phyloP scores from a whole-genome alignment of 2,329 filamentous ascomycete genomes.

The Epicoccum sorghinum region DNA sequence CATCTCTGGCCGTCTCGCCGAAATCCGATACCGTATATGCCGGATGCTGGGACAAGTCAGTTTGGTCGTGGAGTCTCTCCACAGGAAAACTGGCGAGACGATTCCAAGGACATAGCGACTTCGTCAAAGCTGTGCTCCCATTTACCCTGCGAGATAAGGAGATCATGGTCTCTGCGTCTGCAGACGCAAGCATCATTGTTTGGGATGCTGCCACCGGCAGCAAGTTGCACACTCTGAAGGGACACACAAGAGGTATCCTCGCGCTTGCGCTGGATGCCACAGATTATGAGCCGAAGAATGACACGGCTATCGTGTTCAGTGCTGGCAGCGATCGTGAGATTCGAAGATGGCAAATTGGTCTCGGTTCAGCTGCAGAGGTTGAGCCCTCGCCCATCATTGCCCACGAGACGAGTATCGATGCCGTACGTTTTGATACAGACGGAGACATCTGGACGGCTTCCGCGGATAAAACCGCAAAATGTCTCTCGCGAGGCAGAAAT shows the following conservation, averaged over 20 bases:
- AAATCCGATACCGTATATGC: slow-evolving; percentile 69
- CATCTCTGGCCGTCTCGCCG: slow-evolving; percentile 41
- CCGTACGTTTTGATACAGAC: slow-evolving; percentile 72
- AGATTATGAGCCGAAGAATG: slow-evolving; percentile 30
- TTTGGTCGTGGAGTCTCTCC: slow-evolving; percentile 79
- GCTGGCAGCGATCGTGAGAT: slow-evolving; percentile 71
- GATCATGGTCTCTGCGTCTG: slow-evolving; percentile 54
- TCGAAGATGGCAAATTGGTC: slow-evolving; percentile 71
- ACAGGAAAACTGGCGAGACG: slow-evolving; percentile 54
- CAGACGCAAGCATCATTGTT: slow-evolving; percentile 64
- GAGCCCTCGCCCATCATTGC: slow-evolving; percentile 66
- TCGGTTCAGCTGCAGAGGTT: slow-evolving; percentile 29
- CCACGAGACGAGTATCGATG: slow-evolving; percentile 92
- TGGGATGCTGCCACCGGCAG: slow-evolving; percentile 76
- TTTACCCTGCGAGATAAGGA: slow-evolving; percentile 66
- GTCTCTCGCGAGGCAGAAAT: slow-evolving; percentile 69
- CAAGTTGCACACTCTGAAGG: slow-evolving; percentile 77
- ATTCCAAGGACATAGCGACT: slow-evolving; percentile 83
- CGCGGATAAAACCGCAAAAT: slow-evolving; percentile 86
- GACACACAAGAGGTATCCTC: slow-evolving; percentile 78
- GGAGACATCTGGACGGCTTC: slow-evolving; percentile 91
- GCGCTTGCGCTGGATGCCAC: slow-evolving; percentile 75
- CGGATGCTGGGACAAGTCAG: slow-evolving; percentile 91
- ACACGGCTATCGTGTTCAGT: slow-evolving; percentile 68
- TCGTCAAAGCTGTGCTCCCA: slow-evolving; percentile 81